Conservation (phyloP, 805 yeast genomes). For the Debaryomyces maramus region DNA sequence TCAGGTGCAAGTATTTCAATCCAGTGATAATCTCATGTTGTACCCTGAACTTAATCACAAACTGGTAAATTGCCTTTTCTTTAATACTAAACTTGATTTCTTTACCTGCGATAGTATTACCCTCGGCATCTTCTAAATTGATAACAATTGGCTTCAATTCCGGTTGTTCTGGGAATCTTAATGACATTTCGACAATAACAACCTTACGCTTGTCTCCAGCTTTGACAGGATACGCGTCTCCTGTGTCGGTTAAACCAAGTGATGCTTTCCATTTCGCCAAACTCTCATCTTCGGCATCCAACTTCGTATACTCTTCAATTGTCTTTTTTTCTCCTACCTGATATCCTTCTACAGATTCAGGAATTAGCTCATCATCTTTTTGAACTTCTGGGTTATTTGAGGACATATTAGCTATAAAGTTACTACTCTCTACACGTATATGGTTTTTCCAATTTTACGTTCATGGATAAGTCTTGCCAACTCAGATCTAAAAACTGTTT, state of each 20-base stretch:
- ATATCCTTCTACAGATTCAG: constrained; percentile 65
- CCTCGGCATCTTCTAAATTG: constrained; percentile 59
- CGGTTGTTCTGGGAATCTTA: constrained; percentile 65
- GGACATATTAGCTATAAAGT: constrained; percentile 5
- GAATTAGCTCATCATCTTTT: constrained; percentile 56
- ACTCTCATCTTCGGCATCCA: constrained; percentile 90
- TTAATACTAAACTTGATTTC: constrained; percentile 72
- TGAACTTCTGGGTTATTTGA: constrained; percentile 6
- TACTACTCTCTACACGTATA: not conserved
- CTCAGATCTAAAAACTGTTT: not conserved
- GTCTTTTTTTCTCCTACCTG: constrained; percentile 71
- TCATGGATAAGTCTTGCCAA: too few species aligned
- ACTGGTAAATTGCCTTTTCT: constrained; percentile 72
- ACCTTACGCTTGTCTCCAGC: constrained; percentile 76
- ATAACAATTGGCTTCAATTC: constrained; percentile 59
- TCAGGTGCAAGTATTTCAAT: constrained; percentile 77
- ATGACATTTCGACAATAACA: constrained; percentile 74
- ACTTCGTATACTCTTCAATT: constrained; percentile 73
- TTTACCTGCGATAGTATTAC: constrained; percentile 55
- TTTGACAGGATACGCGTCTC: constrained; percentile 56
- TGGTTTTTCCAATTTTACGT: not conserved
- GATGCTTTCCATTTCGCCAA: constrained; percentile 90
- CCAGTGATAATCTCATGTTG: constrained; percentile 94
- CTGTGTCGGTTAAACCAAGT: constrained; percentile 66
- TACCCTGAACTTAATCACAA: constrained; percentile 74